Conservation (phyloP, 345 rosid genomes). For the Odontarrhena argentea region DNA sequence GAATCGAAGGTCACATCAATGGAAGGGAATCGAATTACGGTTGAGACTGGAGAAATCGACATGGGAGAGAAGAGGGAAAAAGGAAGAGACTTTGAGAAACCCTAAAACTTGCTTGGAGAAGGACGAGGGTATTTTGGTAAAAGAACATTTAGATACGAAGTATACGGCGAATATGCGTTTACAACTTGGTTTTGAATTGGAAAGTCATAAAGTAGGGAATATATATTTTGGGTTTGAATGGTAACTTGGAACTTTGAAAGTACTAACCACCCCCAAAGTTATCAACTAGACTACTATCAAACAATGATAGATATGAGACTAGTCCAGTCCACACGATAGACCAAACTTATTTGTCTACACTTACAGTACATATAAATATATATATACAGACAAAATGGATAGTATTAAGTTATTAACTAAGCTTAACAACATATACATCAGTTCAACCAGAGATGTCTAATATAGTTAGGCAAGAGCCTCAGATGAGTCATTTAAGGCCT, state of each 20-base stretch:
- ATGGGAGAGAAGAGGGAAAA: slow-evolving; percentile 28
- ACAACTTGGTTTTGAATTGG: neutral
- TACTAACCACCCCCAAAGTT: no score
- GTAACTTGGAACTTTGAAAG: no score
- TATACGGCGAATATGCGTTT: slow-evolving; percentile 33
- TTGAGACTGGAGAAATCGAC: slow-evolving; percentile 38
- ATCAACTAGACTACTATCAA: no score
- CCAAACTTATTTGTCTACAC: no score
- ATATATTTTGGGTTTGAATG: no score
- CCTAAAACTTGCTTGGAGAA: slow-evolving; percentile 38
- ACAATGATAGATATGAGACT: no score
- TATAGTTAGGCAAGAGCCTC: slow-evolving; percentile 12
- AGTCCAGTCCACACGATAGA: no score
- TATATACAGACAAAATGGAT: no score
- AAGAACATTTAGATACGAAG: neutral
- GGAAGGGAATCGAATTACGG: slow-evolving; percentile 23
- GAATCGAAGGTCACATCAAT: slow-evolving; percentile 32
- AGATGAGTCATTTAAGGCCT: slow-evolving; percentile 56
- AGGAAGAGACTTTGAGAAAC: slow-evolving; percentile 19
- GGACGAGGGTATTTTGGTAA: slow-evolving; percentile 33
- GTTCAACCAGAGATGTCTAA: neutral
- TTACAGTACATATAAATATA: no score
- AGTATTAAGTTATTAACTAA: neutral
- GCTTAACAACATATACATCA: slow-evolving; percentile 2
- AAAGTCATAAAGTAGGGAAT: no score